Base-by-base conservation (phyloP, 2,329 filamentous ascomycete species). In the Epichloe bromicola region DNA sequence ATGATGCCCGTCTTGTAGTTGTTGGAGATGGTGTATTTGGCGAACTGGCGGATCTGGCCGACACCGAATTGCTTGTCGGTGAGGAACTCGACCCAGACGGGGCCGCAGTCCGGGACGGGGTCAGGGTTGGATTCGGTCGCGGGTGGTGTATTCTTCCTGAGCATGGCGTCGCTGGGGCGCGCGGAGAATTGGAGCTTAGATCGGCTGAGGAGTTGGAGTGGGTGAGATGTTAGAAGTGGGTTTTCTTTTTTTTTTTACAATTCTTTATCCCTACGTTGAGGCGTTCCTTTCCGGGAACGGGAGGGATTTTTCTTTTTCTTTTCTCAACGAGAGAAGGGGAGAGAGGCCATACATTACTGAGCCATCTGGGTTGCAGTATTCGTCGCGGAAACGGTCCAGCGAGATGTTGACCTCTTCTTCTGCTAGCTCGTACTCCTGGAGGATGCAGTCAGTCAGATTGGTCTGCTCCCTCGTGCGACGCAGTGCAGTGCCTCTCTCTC, bases 61-160 rank as follows among this genome's bases (percentile, higher is more conserved):
- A 95, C 88, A 59, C 93, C 93, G 54, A 97, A 84, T 51, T 78
- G 80, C 56, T 82, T 73, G 58, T 94, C 87, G 57, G 78, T 72
- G 63, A 87, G 85, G 75, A 98, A 98, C 71, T 97, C 89, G 61
- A 97, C 79, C 79, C 87, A 95, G 72, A 98, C 85, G 51, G 82
- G 86, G 63, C 93, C 93, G 66, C 89, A 86, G 61, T 88, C 83
- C 50, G 85, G 75, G 48, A 74, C 72, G 38, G 85, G 86, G 61
- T 85, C 76, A 43, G 85, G 85, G 65, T 87, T 83, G 58, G 73
- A 71, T 57, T 79, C 72, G 55, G 83, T 86, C 20, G 83, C 74
- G 6, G 85, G 79, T 7, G 83, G 81, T 3, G 86, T 88, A 74
- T 88, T 88, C 67, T 90, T 93, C 62, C 78, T 75, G 60, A 89